Evolutionary conservation across 2,329 filamentous ascomycete species (phyloP), one percentile per base, ranked within the genome.

Genomic region (Colletotrichum ledebouriae): DNA sequence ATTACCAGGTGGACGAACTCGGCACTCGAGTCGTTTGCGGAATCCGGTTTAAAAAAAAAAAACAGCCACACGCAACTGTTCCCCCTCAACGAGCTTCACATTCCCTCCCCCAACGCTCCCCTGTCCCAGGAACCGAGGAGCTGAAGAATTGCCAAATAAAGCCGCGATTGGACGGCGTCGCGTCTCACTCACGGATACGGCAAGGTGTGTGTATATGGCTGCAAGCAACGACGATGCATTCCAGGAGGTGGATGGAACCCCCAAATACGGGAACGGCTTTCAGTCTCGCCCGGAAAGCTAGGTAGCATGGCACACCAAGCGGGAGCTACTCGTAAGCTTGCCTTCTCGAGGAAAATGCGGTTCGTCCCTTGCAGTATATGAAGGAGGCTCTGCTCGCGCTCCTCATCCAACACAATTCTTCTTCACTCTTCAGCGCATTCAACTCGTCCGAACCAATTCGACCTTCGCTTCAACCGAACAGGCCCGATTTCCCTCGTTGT

Each of bases 161-260:
- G 9, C 17, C 15, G 41, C 25, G 34, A 65, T 55, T 68, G 55
- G 61, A 6, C 2, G 25, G 25, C 9, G 13, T 2, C 2, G 12
- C 56, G 65, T 65, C 55, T 56, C 61, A 56, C 12, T 46, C 17
- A 68, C 65, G 61, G 41, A 68, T 44, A 34, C 29, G 65, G 61
- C 29, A 29, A 29, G 4, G 29, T 15, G 44, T 22, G 47, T 29
- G 34, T 25, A 15, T 44, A 53, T 56, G 61, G 61, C 65, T 59
- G 65, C 65, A 68, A 59, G 17, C 65, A n/a, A 58, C 39, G 33
- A 55, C 33, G 11, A 22, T n/a, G 46, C 65, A 68, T 68, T 68
- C 65, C 65, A 49, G 29, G n/a, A 12, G 4, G 44, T 25, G 47
- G 59, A 41, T 17, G 17, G 25, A 25, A 29, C 6, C 33, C 41